A percentile compares a stretch with the other conserved stretches of the same genome.
Conservation (phyloP, 345 rosid species). For the Ceriops tagal region DNA sequence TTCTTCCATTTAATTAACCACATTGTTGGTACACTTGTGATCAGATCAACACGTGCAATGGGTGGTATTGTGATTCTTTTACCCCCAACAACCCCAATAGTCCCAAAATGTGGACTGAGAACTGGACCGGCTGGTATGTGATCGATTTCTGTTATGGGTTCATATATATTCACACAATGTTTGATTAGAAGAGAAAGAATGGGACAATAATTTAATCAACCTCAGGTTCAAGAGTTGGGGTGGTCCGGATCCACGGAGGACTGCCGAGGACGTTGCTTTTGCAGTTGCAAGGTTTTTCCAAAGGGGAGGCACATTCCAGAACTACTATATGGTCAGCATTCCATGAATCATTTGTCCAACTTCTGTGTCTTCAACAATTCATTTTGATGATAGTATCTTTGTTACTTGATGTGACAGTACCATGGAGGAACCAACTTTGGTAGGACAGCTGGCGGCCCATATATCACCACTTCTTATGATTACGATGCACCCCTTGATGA, state of each 20-base stretch:
- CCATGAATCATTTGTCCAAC: background rate
- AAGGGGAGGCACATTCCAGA: slow-evolving; percentile 51
- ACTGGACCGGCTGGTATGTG: slow-evolving; percentile 64
- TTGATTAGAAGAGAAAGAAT: slow-evolving; percentile 15
- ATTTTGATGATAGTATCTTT: background rate
- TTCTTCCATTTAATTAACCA: too few relatives aligned
- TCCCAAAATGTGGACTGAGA: slow-evolving; percentile 66
- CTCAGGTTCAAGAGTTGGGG: slow-evolving; percentile 62
- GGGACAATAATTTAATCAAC: background rate
- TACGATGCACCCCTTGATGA: slow-evolving; percentile 62
- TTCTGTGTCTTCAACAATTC: background rate
- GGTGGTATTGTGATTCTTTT: slow-evolving; percentile 45
- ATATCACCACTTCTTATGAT: slow-evolving; percentile 57
- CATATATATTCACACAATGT: background rate
- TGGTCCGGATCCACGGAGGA: slow-evolving; percentile 46
- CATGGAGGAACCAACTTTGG: slow-evolving; percentile 77
- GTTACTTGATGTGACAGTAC: slow-evolving; percentile 30
- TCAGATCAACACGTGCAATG: slow-evolving; percentile 52
- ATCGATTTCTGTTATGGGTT: background rate
- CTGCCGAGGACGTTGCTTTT: slow-evolving; percentile 59
- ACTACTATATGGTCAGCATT: slow-evolving; percentile 63
- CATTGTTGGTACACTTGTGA: too few relatives aligned
- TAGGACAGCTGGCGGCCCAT: slow-evolving; percentile 61
- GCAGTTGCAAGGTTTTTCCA: slow-evolving; percentile 59
- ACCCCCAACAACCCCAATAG: slow-evolving; percentile 31